Base-by-base conservation (phyloP, 768 basidiomycete species). In the Mycena galopus region DNA sequence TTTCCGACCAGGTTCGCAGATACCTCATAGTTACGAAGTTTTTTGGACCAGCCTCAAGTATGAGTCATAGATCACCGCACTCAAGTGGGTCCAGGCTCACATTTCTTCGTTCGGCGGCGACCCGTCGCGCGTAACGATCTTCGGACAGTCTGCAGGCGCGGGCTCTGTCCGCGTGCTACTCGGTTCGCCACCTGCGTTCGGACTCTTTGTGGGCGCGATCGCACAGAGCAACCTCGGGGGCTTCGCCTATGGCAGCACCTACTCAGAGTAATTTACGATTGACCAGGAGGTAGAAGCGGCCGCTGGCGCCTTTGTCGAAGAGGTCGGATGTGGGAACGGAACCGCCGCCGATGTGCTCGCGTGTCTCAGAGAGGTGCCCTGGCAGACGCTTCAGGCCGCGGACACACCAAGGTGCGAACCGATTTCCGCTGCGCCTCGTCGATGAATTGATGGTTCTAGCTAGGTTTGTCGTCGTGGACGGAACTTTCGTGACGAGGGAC, bases 41-140 rank as follows among this genome's bases (percentile, higher is more conserved):
- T n/a, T n/a, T n/a, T n/a, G n/a, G n/a, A n/a, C n/a, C n/a, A n/a
- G n/a, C n/a, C n/a, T n/a, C n/a, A n/a, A n/a, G n/a, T n/a, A n/a
- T n/a, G n/a, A n/a, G n/a, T n/a, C n/a, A n/a, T 70, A 72, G 84
- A 80, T 73, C 74, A 85, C 78, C 7, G 83, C 84, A 42, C 78
- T 85, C 23, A 79, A 82, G 71, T 84, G 84, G 84, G 86, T 91
- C 0, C 85, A 87, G 35, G 78, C 83, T 42, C 84, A 91, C 77
- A 90, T 91, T 69, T 77, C 79, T 2, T 82, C 84, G n/a, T 91
- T 91, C 71, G 89, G 89, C 39, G 90, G 90, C 0, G 90, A 90
- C 77, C 86, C 86, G 2, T 76, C 78, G 14, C 82, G 82, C 1
- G 84, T 92, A 56, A 89, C 88, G 4, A 86, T 91, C 29, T 84